These are phyloP conservation scores for Anisodus acutangulus DNA, from an alignment of 257 asterid species.

Conservation along the genomic window DNA sequence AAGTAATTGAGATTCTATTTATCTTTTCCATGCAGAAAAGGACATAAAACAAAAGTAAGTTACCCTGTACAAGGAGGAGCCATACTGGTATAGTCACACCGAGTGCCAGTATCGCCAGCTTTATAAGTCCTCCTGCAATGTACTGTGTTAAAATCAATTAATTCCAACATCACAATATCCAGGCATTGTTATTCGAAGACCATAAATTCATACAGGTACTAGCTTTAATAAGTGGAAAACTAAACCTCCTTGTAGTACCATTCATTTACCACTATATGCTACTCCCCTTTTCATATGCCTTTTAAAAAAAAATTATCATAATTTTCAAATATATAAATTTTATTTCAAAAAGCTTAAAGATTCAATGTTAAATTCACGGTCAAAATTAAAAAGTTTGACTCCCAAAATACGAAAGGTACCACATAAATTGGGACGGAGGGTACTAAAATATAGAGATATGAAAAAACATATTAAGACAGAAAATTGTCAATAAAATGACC, in stretches of 20 bases:
- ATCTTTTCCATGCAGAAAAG: not conserved
- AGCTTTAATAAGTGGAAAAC: not conserved
- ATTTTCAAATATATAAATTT: too few species aligned
- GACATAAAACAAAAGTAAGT: constrained; percentile 21
- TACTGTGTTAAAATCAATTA: not conserved
- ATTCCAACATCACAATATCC: not conserved
- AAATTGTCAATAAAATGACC: constrained; percentile 39
- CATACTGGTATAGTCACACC: constrained; percentile 60
- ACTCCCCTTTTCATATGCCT: not conserved
- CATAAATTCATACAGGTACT: not conserved
- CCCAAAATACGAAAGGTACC: too few species aligned
- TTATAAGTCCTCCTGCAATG: constrained; percentile 68
- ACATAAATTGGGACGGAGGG: too few species aligned
- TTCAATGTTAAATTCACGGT: too few species aligned
- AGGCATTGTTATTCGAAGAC: not conserved
- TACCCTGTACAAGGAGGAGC: constrained; percentile 98
- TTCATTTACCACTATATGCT: not conserved
- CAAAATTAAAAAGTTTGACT: too few species aligned
- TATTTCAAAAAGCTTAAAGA: too few species aligned
- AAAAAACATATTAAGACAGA: not conserved
- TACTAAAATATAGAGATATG: not conserved
- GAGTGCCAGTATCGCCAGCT: constrained; percentile 55
- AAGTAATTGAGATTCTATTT: not conserved
- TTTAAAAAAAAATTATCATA: too few species aligned
- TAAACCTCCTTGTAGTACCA: not conserved